phyloP scores from a whole-genome alignment of 164 flowering plant species.

The Kalanchoe fedtschenkoi region DNA sequence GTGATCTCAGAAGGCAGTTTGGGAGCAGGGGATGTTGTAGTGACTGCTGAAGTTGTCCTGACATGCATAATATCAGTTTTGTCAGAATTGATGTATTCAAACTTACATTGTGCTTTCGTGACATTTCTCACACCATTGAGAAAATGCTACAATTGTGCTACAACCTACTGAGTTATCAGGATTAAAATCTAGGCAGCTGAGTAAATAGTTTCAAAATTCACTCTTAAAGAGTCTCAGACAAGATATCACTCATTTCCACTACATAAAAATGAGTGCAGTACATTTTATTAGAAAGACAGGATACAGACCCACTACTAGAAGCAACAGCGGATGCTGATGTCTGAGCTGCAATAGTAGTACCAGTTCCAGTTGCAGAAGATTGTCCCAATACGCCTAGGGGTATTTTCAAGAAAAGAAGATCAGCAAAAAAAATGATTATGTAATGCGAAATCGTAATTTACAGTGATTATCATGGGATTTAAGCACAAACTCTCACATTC shows the following conservation, averaged over 20 bases:
- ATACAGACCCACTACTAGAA: conserved; percentile 63
- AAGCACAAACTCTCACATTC: not conserved
- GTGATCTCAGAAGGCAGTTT: conserved; percentile 93
- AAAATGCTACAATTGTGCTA: too few species aligned
- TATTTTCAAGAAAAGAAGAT: not conserved
- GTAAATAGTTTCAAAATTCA: not conserved
- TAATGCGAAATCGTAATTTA: too few species aligned
- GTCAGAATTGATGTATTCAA: not conserved
- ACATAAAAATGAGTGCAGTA: not conserved
- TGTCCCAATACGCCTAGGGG: conserved; percentile 34
- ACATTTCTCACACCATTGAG: not conserved
- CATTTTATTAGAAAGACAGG: not conserved
- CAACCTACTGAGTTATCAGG: not conserved
- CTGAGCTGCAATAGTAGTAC: conserved; percentile 37
- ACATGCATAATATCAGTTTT: conserved; percentile 2
- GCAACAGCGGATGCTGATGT: conserved; percentile 48
- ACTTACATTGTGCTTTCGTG: not conserved
- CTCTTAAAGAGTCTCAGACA: not conserved
- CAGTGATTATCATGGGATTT: not conserved
- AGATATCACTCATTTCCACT: not conserved
- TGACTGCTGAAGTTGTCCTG: conserved; percentile 41
- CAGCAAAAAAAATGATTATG: not conserved
- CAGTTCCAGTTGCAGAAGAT: conserved; percentile 33
- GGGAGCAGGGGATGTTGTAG: conserved; percentile 42
- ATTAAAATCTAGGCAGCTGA: not conserved